Evolutionary conservation across 805 yeast species (phyloP), one percentile per base, ranked within the genome.

Genomic region (Candida arabinofermentans): DNA sequence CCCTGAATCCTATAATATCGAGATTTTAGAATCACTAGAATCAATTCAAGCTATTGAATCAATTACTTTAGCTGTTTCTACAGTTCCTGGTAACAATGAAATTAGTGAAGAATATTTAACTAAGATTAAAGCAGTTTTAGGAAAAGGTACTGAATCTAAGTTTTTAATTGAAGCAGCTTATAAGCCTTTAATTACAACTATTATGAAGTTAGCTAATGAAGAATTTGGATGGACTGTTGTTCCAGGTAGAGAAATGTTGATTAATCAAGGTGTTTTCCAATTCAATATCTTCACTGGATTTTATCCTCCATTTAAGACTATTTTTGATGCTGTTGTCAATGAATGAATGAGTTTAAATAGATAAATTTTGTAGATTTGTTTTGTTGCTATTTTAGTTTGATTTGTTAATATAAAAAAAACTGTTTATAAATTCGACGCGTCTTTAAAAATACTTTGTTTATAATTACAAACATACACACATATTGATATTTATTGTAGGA

Each of bases 201-300:
- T 91, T 31, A 90, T 93, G 96, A 69, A 70, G 53, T 58, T 85
- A 19, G 96, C 97, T 7, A 59, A 59, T 23, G 76, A 73, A 24
- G 69, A 75, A 51, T 74, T 63, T 47, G 73, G 75, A 7, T 88
- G 96, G 96, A 71, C 70, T n/a, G 83, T 82, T n/a, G 74, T 91
- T 50, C 85, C 90, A 8, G 99, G 99, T 10, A 79, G 84, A 27
- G 87, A 89, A 56, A 86, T 95, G 93, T 74, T 93, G 49, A 89
- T 90, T 14, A 81, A 86, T 64, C 99, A 93, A 66, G 99, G 97
- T 36, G 81, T 86, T 37, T 86, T 76, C 49, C 99, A 93, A 66
- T 89, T 90, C 60, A 67, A 73, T 48, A 64, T 78, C 42, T 91
- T 95, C 83, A 86, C 85, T 9, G 83, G 84, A 0, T 61, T 72